Base-by-base conservation (phyloP, 2,329 filamentous ascomycete genomes). In the Juglanconis sp. region DNA sequence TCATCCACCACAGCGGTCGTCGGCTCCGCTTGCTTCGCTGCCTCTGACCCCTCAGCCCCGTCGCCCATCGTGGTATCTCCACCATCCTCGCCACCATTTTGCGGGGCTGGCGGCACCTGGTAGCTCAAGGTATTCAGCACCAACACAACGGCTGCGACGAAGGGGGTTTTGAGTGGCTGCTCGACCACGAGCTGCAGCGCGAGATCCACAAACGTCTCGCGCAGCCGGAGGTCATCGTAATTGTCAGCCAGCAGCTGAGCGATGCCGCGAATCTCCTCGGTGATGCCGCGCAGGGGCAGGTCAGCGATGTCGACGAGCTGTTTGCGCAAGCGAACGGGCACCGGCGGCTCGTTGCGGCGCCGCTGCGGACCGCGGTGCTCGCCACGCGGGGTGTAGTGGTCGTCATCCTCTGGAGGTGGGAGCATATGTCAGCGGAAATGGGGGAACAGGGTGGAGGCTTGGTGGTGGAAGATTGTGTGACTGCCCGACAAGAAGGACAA, bases 131-230 rank as follows among this genome's bases (percentile, higher is more conserved):
- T 84, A 76, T 98, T 97, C 65, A 88, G 84, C 59, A 92, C 84
- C 60, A 96, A 82, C 48, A 96, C 83, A 13, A 94, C 87, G 24
- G 90, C 91, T 9, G 93, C 92, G 42, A 96, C 83, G 72, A 97
- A 98, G 0, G 95, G 94, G n/a, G 92, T 96, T 80, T 98, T 98
- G 74, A 99, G 88, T 1, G 95, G 95, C 76, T 99, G 95, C 77
- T 99, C 95, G 40, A 91, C 73, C 48, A 90, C 82, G 65, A 98
- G 81, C 74, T 94, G 90, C 61, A 93, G 77, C 7, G 87, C 80
- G 35, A 96, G 82, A 60, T 88, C 85, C 65, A 90, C 79, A 72
- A 96, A 96, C 54, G 82, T 86, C 36, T 81, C 83, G 65, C 87
- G 87, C 57, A 96, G 78, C 66, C 92, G 89, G 66, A 88, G 86